Percentiles rank a stretch among this genome's conserved stretches.
These are phyloP conservation scores for Brassica carinata DNA, from an alignment of 345 rosid species.

Conservation along the genomic window DNA sequence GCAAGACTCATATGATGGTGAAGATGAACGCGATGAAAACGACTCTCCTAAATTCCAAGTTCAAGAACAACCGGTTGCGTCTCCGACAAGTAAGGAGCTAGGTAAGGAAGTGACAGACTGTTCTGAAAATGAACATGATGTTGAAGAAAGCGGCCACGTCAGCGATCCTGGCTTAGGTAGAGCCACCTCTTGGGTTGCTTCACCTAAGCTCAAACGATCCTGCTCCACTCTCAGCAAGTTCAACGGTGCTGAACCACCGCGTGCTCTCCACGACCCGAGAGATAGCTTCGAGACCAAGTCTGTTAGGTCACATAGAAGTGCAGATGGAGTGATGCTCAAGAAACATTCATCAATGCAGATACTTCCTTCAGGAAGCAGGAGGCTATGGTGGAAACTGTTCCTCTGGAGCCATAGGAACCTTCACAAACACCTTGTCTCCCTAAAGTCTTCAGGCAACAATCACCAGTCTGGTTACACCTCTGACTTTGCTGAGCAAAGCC, in stretches of 20 bases:
- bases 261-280: conserved; percentile 42
- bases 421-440: conserved; percentile 46
- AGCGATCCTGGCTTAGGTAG: conserved; percentile 83
- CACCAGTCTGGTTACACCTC: conserved; percentile 86
- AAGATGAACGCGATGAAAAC: conserved; percentile 70
- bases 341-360: conserved; percentile 92
- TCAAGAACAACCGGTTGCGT: conserved; percentile 41
- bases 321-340: conserved; percentile 90
- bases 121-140: conserved; percentile 32
- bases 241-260: conserved; percentile 49
- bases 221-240: conserved; percentile 70
- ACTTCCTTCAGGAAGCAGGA: conserved; percentile 80
- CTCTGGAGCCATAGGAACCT: conserved; percentile 95
- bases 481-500: conserved; percentile 66
- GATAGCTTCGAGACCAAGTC: conserved; percentile 49
- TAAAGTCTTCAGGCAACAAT: conserved; percentile 50
- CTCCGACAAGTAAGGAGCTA: conserved; percentile 19
- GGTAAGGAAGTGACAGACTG: conserved; percentile 19
- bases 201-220: conserved; percentile 75
- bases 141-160: conserved; percentile 58
- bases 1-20: conserved; percentile 58
- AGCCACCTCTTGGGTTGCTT: conserved; percentile 54
- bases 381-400: conserved; percentile 85
- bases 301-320: conserved; percentile 59
- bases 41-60: conserved; percentile 58